Base-by-base conservation (phyloP, 1,284 basidiomycete genomes). In the Heliocybe sulcata region DNA sequence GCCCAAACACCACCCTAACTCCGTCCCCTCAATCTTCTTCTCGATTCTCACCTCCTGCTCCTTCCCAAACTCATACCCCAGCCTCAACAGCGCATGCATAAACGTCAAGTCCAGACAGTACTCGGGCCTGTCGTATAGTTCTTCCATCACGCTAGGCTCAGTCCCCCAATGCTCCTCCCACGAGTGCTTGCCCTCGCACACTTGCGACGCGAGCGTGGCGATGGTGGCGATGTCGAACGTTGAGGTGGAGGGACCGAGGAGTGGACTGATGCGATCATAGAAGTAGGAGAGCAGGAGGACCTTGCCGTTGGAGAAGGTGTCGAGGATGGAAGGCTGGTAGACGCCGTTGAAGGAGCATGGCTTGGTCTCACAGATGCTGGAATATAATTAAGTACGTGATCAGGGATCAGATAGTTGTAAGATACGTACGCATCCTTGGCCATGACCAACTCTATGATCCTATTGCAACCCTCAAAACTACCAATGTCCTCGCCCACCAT, bases 311-410 rank as follows among this genome's bases (percentile, higher is more conserved):
- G 83, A 79, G 81, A 98, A 98, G 3, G 92, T 89, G 60, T 96
- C 90, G 60, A 92, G 78, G 26, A 98, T 78, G n/a, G 90, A 90
- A 1, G 96, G 97, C 69, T 98, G 96, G 75, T 99, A 98, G 26
- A 98, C 93, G 35, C 96, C 96, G 62, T 93, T 89, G 75, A 99
- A 99, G 1, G 95, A 94, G 70, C 96, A 99, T 0, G 94, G 94
- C 68, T 90, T 92, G 63, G 86, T 77, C 64, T 86, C 83, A 71
- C 97, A 98, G 52, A 94, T 80, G 0, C 91, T 93, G 60, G 20
- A 57, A 6, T 16, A 52, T 19, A 45, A 56, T 2, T 54, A 58
- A 59, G 35, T 10, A 52, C 52, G 31, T 54, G 53, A 26, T 23
- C 29, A 45, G n/a, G 42, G 9, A 26, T 26, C 16, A 57, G 35